Percentiles rank a stretch among this genome's conserved stretches.
phyloP scores from a whole-genome alignment of 768 basidiomycete genomes.

The Rhodotorula taiwanensis region DNA sequence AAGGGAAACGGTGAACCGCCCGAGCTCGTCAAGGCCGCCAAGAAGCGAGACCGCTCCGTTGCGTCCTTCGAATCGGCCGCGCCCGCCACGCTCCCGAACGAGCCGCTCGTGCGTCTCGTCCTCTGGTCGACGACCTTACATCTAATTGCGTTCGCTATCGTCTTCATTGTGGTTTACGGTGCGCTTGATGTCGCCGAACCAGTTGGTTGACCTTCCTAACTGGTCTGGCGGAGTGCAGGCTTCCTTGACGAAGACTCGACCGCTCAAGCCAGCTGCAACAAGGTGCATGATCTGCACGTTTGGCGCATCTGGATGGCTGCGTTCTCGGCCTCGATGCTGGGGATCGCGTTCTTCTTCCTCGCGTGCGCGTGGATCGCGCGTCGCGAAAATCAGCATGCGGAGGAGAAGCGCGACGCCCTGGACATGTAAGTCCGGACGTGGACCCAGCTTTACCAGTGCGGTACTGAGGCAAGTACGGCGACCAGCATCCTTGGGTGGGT shows the following conservation, averaged over 20 bases:
- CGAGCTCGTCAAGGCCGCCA: no score
- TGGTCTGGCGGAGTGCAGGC: no score
- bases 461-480: no score
- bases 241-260: not conserved
- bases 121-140: conserved; percentile 8
- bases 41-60: no score
- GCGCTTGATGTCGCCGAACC: no score
- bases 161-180: not conserved
- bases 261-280: conserved; percentile 11
- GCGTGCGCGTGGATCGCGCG: not conserved
- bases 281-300: not conserved
- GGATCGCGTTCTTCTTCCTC: not conserved
- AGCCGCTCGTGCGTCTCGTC: not conserved
- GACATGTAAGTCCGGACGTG: no score
- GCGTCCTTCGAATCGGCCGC: not conserved
- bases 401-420: not conserved
- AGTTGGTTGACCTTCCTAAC: no score
- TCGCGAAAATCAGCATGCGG: not conserved
- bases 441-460: no score
- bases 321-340: not conserved
- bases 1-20: no score
- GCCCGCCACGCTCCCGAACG: not conserved
- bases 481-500: not conserved
- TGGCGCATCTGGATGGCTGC: conserved; percentile 12
- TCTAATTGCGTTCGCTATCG: not conserved